Evolutionary conservation across 140 eudicot species (phyloP).

Genomic region (Oenanthe javanica): DNA sequence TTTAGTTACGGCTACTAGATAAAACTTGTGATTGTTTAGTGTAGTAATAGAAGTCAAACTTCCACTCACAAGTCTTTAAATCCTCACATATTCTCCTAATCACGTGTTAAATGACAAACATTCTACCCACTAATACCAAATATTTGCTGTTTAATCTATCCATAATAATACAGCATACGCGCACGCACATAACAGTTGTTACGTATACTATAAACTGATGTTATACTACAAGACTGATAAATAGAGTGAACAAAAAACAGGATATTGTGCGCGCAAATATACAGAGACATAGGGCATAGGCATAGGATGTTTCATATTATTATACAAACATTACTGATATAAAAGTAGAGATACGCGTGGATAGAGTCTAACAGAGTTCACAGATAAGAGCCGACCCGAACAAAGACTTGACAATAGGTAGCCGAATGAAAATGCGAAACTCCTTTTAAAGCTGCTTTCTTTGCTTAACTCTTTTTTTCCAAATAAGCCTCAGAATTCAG

Average conservation of each 20-base stretch:
- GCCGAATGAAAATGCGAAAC: slow-evolving; percentile 29
- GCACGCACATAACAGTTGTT: neutral
- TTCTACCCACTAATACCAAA: slow-evolving; percentile 3
- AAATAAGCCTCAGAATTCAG: slow-evolving; percentile 14
- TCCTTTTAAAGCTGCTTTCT: slow-evolving; percentile 29
- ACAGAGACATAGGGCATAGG: neutral
- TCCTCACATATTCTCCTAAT: neutral
- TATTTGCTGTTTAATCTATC: neutral
- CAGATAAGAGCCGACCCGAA: slow-evolving; percentile 31
- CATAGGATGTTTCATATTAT: neutral
- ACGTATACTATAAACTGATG: neutral
- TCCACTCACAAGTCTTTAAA: neutral
- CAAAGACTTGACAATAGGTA: slow-evolving; percentile 15
- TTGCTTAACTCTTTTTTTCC: slow-evolving; percentile 5
- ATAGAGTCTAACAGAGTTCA: neutral
- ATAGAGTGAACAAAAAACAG: neutral
- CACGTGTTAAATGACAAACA: slow-evolving; percentile 1
- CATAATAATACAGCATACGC: neutral
- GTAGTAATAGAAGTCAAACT: neutral
- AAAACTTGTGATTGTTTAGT: neutral
- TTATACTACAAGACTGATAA: neutral
- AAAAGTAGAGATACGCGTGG: neutral
- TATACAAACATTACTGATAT: neutral
- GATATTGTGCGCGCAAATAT: neutral
- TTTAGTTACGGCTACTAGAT: neutral